Evolutionary conservation across 2,329 filamentous ascomycete species (phyloP), one percentile per base, ranked within the genome.

Genomic region (Aspergillus caelatus): DNA sequence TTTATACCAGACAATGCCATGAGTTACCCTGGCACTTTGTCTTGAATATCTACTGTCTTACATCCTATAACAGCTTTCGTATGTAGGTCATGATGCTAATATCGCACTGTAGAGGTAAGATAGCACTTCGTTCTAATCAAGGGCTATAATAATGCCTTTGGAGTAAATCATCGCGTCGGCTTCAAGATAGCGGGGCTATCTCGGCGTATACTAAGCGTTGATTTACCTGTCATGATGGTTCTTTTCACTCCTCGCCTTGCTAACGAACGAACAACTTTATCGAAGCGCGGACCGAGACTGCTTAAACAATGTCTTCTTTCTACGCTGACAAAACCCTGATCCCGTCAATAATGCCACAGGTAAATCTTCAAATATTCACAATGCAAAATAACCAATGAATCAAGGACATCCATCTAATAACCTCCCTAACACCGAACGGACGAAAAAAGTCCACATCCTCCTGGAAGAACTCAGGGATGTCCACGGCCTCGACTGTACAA

Each of bases 391-490:
- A 16, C 16, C n/a, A n/a, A 52, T 19, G 14, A 19, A 11, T 1
- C 19, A 50, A 60, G 58, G 48, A 36, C 26, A 48, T 60, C 7
- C 58, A 60, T 12, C 58, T 60, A 7, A 53, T 60, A 28, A 45
- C 48, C 23, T 19, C 58, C 34, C 28, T 34, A 14, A 60, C 48
- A n/a, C 58, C 48, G 26, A 54, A 60, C 23, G 48, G 58, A 28
- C 36, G 36, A 45, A 60, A 45, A 60, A 60, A 60, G 58, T 30
- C 19, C 36, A 60, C 19, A 54, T 60, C n/a, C 23, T 43, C n/a
- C 48, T 54, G 9, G 58, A 60, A 54, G 58, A 60, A 21, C 58
- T 60, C 4, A 36, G 36, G 21, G 58, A 46, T 1, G 8, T 19
- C 11, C 58, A 52, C 41, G 11, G 48, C 23, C 46, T 50, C 46